Percentiles rank a stretch among this genome's conserved stretches.
phyloP scores from a whole-genome alignment of 352 stramenopile species.

The Aphanomyces invadans region DNA sequence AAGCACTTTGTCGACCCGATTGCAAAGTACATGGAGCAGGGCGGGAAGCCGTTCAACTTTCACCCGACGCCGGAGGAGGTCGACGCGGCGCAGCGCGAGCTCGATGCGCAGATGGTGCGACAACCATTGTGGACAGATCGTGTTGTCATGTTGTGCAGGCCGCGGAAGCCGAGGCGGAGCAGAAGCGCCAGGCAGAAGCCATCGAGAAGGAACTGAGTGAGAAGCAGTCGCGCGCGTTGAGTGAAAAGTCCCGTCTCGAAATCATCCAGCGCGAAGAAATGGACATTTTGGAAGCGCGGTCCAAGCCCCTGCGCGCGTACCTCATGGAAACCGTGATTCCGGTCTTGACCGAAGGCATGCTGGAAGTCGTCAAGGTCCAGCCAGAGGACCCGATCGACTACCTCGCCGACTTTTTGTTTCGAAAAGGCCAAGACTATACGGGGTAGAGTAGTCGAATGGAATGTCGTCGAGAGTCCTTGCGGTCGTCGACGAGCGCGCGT shows the following conservation, averaged over 20 bases:
- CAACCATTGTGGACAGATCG: not conserved
- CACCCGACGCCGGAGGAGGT: slow-evolving; percentile 69
- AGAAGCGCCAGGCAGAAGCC: slow-evolving; percentile 40
- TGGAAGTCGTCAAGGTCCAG: slow-evolving; percentile 83
- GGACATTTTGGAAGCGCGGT: slow-evolving; percentile 66
- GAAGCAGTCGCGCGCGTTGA: slow-evolving; percentile 9
- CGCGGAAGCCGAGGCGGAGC: slow-evolving; percentile 29
- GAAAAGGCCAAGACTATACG: slow-evolving; percentile 35
- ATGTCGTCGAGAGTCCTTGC: no score
- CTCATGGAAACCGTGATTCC: slow-evolving; percentile 81
- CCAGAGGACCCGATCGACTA: slow-evolving; percentile 83
- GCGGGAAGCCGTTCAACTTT: slow-evolving; percentile 69
- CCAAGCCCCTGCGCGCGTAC: slow-evolving; percentile 72
- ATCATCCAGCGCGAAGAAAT: slow-evolving; percentile 70
- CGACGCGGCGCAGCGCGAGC: slow-evolving; percentile 36
- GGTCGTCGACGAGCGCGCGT: not conserved
- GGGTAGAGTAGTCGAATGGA: not conserved
- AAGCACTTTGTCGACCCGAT: slow-evolving; percentile 41
- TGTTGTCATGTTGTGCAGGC: slow-evolving; percentile 1
- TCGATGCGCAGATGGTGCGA: slow-evolving; percentile 16
- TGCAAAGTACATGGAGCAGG: slow-evolving; percentile 68
- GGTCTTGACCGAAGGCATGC: slow-evolving; percentile 74
- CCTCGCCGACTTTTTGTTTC: slow-evolving; percentile 80
- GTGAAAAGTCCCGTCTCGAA: slow-evolving; percentile 44
- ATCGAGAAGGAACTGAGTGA: slow-evolving; percentile 28